phyloP scores from a whole-genome alignment of 2,329 filamentous ascomycete genomes.

The Ascosphaera apis region DNA sequence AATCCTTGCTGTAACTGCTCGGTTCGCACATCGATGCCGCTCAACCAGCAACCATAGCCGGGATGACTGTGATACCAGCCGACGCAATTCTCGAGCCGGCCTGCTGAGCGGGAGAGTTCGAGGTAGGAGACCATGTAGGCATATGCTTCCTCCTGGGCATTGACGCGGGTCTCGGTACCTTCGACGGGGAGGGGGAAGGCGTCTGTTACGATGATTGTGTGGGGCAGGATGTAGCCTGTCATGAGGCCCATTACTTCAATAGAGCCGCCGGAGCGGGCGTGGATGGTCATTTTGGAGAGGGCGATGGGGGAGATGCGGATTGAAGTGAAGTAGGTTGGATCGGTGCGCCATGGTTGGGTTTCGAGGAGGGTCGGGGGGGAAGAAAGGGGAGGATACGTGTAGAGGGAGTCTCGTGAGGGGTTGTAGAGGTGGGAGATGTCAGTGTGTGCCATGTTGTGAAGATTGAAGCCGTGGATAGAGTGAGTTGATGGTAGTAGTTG shows the following conservation, averaged over 20 bases:
- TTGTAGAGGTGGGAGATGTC: constrained; percentile 79
- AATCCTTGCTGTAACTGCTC: constrained; percentile 67
- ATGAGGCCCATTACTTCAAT: constrained; percentile 96
- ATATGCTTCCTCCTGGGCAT: constrained; percentile 85
- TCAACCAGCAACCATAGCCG: constrained; percentile 94
- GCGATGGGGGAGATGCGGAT: constrained; percentile 87
- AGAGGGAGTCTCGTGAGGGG: constrained; percentile 70
- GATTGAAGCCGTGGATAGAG: no score
- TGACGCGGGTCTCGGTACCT: constrained; percentile 94
- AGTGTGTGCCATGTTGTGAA: no score
- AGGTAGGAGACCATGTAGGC: constrained; percentile 90
- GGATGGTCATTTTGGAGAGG: constrained; percentile 97
- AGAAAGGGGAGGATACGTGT: constrained; percentile 50
- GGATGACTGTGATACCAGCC: constrained; percentile 98
- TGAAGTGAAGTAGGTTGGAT: constrained; percentile 75
- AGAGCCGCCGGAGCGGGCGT: constrained; percentile 78
- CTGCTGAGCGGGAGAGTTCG: constrained; percentile 46
- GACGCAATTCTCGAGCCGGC: constrained; percentile 72
- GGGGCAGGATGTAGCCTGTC: constrained; percentile 75
- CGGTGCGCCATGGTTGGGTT: constrained; percentile 49
- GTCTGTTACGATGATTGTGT: constrained; percentile 76
- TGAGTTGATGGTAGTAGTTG: no score
- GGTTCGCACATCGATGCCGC: constrained; percentile 82
- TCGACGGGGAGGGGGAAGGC: constrained; percentile 86
- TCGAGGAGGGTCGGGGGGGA: constrained; percentile 43